These are phyloP conservation scores for Talaromyces stipitatus DNA, from an alignment of 495 filamentous ascomycete species.

Conservation along the genomic window DNA sequence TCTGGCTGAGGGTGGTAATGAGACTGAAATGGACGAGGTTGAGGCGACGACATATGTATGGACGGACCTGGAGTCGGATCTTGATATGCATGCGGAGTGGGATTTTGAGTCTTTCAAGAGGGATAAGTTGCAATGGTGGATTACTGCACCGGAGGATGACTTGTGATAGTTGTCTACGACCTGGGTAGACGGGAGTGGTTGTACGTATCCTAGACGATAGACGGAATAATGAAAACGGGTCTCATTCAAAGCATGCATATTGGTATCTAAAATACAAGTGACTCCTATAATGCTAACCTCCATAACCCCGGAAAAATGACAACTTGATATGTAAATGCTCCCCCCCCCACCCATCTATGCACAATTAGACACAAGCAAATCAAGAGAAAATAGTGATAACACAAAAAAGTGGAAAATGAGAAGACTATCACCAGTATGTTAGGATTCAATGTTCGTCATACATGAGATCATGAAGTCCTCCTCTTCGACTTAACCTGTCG, in stretches of 20 bases:
- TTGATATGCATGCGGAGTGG: slow-evolving; percentile 69
- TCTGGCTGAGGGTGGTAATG: slow-evolving; percentile 14
- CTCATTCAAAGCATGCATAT: background rate
- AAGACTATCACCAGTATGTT: background rate
- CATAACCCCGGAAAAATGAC: background rate
- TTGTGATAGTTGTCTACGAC: slow-evolving; percentile 19
- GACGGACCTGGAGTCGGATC: slow-evolving; percentile 26
- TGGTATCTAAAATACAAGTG: slow-evolving; percentile 18
- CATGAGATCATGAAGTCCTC: background rate
- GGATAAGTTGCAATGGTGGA: slow-evolving; percentile 58
- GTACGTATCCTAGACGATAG: too few relatives aligned
- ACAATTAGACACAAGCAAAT: background rate
- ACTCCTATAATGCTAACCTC: slow-evolving; percentile 3
- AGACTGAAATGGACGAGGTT: slow-evolving; percentile 40
- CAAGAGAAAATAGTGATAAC: background rate
- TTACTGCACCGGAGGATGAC: slow-evolving; percentile 29
- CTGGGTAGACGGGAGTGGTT: too few relatives aligned
- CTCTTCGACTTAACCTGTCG: slow-evolving; percentile 1
- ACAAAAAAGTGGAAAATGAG: background rate
- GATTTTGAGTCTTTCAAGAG: slow-evolving; percentile 67
- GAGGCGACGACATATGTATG: slow-evolving; percentile 76
- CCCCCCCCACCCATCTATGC: background rate
- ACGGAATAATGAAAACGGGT: slow-evolving; percentile 3
- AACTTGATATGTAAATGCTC: background rate
- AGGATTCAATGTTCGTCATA: background rate